phyloP scores from a whole-genome alignment of 495 filamentous ascomycete species.

The Choiromyces venosus region DNA sequence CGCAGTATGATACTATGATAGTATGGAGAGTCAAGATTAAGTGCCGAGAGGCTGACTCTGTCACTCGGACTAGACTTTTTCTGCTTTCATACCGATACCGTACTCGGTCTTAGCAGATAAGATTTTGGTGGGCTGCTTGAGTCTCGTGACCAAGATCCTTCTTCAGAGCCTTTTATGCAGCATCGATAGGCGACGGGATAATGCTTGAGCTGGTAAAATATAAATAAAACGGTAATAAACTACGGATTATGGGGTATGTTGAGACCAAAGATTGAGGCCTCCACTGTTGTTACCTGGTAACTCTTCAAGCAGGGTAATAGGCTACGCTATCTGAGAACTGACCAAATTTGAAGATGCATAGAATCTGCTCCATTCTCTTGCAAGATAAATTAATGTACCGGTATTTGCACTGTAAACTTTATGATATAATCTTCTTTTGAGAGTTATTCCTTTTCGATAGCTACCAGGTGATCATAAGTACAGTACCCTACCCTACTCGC shows the following conservation, averaged over 20 bases:
- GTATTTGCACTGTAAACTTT: background rate
- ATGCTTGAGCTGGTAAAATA: background rate
- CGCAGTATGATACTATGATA: too few species aligned
- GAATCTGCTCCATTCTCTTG: background rate
- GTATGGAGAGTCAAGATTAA: too few species aligned
- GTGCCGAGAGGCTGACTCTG: background rate
- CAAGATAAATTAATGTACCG: background rate
- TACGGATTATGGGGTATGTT: background rate
- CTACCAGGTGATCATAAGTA: background rate
- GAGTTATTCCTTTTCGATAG: background rate
- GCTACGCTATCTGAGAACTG: background rate
- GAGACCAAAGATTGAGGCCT: too few species aligned
- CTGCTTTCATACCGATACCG: background rate
- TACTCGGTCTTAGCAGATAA: background rate
- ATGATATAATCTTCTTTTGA: too few species aligned
- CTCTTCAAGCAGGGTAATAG: background rate
- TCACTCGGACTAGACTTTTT: background rate
- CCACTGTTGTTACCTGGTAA: background rate
- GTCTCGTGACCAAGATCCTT: background rate
- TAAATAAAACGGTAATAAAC: background rate
- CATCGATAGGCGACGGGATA: background rate
- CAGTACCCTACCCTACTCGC: too few species aligned
- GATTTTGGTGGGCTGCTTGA: background rate
- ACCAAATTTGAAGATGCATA: background rate
- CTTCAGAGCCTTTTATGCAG: background rate